phyloP scores from a whole-genome alignment of 2,329 filamentous ascomycete species.

The Coniochaeta pulveracea region DNA sequence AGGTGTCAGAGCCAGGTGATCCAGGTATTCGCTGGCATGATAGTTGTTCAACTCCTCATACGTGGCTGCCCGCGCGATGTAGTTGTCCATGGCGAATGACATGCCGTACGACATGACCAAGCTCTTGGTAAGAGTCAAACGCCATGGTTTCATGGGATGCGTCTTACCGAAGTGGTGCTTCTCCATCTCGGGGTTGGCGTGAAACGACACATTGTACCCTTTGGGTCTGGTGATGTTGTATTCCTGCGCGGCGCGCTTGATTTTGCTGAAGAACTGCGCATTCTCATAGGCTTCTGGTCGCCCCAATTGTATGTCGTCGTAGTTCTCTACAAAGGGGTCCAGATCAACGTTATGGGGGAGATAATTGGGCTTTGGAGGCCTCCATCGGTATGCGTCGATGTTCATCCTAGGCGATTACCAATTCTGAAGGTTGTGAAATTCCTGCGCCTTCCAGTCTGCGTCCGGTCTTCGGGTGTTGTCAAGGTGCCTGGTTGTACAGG shows the following conservation, averaged over 20 bases:
- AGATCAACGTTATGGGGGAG: conserved; percentile 41
- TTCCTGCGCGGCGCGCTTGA: conserved; percentile 42
- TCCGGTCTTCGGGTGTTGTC: too few relatives aligned
- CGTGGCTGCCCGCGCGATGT: conserved; percentile 71
- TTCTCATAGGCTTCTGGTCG: conserved; percentile 41
- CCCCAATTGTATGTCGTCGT: conserved; percentile 38
- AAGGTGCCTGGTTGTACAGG: too few relatives aligned
- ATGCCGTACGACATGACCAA: conserved; percentile 91
- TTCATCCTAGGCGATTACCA: conserved; percentile 19
- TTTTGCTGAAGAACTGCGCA: conserved; percentile 44
- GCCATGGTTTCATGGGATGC: conserved; percentile 99
- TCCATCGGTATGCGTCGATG: conserved; percentile 37
- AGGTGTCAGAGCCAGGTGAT: conserved; percentile 68
- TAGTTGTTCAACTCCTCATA: conserved; percentile 82
- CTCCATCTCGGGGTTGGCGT: conserved; percentile 90
- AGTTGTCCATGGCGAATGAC: conserved; percentile 94
- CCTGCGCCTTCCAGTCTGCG: too few relatives aligned
- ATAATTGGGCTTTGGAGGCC: conserved; percentile 48
- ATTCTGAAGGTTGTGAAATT: not conserved
- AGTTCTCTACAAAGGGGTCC: conserved; percentile 39
- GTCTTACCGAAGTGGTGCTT: conserved; percentile 94
- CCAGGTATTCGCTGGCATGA: conserved; percentile 80
- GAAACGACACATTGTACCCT: conserved; percentile 87
- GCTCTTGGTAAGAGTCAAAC: conserved; percentile 87
- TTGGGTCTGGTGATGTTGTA: conserved; percentile 69